phyloP scores from a whole-genome alignment of 371 early-diverging fungal species.

The Syncephalastrum racemosum region DNA sequence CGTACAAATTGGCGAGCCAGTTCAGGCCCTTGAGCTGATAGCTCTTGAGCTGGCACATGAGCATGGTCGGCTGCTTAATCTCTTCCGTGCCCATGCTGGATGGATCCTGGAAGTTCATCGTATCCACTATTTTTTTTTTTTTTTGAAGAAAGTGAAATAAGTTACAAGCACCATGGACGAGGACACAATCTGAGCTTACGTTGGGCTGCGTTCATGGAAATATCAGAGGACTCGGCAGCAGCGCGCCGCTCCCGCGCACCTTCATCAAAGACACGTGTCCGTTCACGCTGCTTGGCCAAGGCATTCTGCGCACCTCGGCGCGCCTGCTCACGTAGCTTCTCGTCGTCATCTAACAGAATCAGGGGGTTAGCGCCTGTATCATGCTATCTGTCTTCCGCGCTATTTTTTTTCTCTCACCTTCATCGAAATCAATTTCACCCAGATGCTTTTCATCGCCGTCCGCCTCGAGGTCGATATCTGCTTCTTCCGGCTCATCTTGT shows the following conservation, averaged over 20 bases:
- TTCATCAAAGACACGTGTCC: constrained; percentile 73
- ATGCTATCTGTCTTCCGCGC: background rate
- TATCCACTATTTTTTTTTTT: constrained; percentile 67
- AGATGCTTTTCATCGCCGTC: constrained; percentile 30
- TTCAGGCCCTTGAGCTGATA: constrained; percentile 99
- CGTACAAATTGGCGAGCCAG: constrained; percentile 97
- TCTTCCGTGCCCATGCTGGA: constrained; percentile 75
- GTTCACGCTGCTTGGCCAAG: constrained; percentile 70
- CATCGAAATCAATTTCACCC: constrained; percentile 78
- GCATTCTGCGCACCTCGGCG: constrained; percentile 78
- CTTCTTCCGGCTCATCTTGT: constrained; percentile 9
- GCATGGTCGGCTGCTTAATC: constrained; percentile 83
- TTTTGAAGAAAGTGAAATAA: background rate
- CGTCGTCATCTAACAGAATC: constrained; percentile 59
- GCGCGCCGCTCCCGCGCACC: constrained; percentile 51
- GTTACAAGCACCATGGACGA: no score
- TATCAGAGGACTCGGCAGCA: constrained; percentile 45
- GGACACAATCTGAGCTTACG: constrained; percentile 29
- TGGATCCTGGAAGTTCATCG: constrained; percentile 85
- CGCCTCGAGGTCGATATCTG: constrained; percentile 24
- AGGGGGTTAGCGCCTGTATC: background rate
- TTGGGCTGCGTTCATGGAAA: constrained; percentile 53
- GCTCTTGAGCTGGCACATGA: constrained; percentile 87
- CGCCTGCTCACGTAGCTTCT: constrained; percentile 68
- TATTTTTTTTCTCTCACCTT: constrained; percentile 23